These are phyloP conservation scores for Suillus lakei DNA, from an alignment of 768 basidiomycete species.

Conservation along the genomic window DNA sequence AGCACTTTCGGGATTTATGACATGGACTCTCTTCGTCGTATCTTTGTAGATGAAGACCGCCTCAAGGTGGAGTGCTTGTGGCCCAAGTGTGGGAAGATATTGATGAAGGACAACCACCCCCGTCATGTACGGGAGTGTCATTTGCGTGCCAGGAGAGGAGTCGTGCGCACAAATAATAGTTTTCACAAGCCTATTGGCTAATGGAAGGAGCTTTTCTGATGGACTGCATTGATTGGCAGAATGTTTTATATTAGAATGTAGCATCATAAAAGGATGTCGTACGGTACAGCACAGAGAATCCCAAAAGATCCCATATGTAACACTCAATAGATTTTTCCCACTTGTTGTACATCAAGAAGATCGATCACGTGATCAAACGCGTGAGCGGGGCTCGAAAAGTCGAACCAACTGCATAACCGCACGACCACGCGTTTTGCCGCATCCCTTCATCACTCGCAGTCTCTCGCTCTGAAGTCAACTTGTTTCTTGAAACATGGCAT, in stretches of 20 bases:
- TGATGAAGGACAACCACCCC: conserved; percentile 3
- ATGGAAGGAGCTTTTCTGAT: not conserved
- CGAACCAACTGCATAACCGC: conserved; percentile 8
- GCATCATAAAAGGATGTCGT: not conserved
- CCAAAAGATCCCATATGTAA: too few species aligned
- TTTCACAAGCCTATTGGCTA: too few species aligned
- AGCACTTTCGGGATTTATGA: not conserved
- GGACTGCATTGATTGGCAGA: not conserved
- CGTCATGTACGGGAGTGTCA: conserved; percentile 6
- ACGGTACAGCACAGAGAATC: not conserved
- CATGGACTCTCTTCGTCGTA: not conserved
- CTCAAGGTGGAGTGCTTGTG: conserved; percentile 1
- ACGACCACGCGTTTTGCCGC: conserved; percentile 1
- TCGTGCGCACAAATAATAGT: not conserved
- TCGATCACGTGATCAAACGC: conserved; percentile 19
- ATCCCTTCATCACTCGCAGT: not conserved
- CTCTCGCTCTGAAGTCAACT: not conserved
- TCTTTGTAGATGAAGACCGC: not conserved
- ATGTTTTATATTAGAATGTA: not conserved
- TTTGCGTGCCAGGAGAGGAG: not conserved
- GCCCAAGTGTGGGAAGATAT: not conserved
- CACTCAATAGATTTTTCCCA: not conserved
- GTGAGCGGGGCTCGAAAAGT: conserved; percentile 29
- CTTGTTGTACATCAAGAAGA: not conserved
- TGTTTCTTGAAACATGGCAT: conserved; percentile 40